phyloP scores from a whole-genome alignment of 441 rosid genomes.

The Erodium trifolium region DNA sequence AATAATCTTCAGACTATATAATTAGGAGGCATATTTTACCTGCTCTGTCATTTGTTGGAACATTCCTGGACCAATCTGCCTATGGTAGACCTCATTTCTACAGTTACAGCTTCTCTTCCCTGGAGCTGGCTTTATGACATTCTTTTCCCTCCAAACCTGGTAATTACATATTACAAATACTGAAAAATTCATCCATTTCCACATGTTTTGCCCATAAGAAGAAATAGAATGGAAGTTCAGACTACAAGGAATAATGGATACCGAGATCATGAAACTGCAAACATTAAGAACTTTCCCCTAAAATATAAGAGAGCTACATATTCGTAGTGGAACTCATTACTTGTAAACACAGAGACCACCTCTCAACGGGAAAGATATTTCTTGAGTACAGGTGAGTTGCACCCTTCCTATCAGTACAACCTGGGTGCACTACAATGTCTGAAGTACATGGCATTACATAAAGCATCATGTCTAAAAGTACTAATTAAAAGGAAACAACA shows the following conservation, averaged over 20 bases:
- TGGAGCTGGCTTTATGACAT: slow-evolving; percentile 80
- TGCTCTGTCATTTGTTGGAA: slow-evolving; percentile 97
- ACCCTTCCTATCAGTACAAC: background rate
- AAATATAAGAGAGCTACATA: background rate
- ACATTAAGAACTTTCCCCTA: background rate
- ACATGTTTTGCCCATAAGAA: background rate
- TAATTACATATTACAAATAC: slow-evolving; percentile 7
- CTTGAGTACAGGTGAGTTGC: background rate
- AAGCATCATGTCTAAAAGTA: background rate
- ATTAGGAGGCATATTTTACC: slow-evolving; percentile 24
- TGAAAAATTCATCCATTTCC: background rate
- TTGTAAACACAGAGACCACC: background rate
- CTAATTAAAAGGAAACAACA: background rate
- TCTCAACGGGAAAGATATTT: no score
- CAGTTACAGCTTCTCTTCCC: slow-evolving; percentile 94
- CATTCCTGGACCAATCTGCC: slow-evolving; percentile 99
- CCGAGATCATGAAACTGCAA: background rate
- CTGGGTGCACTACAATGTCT: background rate
- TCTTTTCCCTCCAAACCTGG: slow-evolving; percentile 98
- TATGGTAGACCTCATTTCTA: slow-evolving; percentile 93
- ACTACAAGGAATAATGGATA: background rate
- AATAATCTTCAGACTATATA: background rate
- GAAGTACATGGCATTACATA: background rate
- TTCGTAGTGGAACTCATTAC: background rate
- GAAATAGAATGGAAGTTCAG: background rate